These are phyloP conservation scores for Teunomyces panamensis DNA, from an alignment of 805 yeast genomes.

Conservation along the genomic window DNA sequence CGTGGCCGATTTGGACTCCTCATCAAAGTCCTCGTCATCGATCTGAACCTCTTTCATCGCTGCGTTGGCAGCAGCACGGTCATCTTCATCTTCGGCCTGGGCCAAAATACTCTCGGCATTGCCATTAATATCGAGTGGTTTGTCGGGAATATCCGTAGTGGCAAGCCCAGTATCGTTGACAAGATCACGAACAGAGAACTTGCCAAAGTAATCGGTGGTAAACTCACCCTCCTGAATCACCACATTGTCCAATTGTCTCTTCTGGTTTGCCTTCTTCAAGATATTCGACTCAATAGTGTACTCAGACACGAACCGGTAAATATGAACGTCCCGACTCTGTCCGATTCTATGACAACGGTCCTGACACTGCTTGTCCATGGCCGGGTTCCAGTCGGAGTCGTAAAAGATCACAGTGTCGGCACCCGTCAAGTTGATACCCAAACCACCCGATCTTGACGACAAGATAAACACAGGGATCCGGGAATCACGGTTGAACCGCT, in stretches of 20 bases:
- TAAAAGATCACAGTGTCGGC: conserved; percentile 98
- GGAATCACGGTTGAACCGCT: conserved; percentile 83
- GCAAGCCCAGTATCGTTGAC: conserved; percentile 58
- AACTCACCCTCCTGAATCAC: conserved; percentile 98
- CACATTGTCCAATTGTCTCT: conserved; percentile 88
- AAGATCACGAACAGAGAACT: conserved; percentile 80
- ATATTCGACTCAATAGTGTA: conserved; percentile 95
- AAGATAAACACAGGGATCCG: conserved; percentile 86
- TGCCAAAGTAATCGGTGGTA: conserved; percentile 93
- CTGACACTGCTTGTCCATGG: conserved; percentile 99
- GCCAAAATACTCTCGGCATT: conserved; percentile 65
- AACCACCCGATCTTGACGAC: conserved; percentile 96
- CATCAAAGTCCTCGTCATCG: conserved; percentile 84
- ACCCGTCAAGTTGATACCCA: conserved; percentile 96
- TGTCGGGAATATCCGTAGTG: conserved; percentile 35
- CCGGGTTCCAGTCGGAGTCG: conserved; percentile 99
- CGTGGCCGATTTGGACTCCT: conserved; percentile 27
- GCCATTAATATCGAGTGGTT: conserved; percentile 32
- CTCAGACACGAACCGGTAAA: conserved; percentile 93
- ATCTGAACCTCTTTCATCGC: conserved; percentile 84
- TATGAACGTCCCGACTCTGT: conserved; percentile 96
- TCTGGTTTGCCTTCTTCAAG: conserved; percentile 89
- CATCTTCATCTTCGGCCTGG: conserved; percentile 94
- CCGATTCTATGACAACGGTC: conserved; percentile 99
- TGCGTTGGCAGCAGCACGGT: conserved; percentile 80